Conservation (phyloP, 2,329 filamentous ascomycete genomes). For the Coleophoma eucalyptorum region DNA sequence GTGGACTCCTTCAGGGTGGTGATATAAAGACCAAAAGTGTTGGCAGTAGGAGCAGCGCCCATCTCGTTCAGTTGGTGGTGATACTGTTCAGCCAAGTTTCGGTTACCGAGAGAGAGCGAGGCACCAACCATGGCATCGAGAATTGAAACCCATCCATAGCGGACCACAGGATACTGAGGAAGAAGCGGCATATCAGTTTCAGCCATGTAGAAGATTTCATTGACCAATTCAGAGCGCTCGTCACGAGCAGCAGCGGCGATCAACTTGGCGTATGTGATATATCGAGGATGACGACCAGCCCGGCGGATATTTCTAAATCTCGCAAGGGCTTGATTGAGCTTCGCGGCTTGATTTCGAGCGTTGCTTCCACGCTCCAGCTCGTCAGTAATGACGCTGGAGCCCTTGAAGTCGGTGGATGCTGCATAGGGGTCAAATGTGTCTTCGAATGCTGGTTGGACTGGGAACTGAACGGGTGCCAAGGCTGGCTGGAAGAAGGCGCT, state of each 20-base stretch:
- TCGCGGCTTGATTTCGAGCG: slow-evolving; percentile 56
- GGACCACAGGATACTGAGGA: slow-evolving; percentile 79
- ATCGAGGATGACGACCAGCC: slow-evolving; percentile 84
- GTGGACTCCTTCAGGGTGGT: slow-evolving; percentile 97
- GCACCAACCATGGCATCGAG: slow-evolving; percentile 95
- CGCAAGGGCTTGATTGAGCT: slow-evolving; percentile 74
- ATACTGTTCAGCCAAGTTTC: slow-evolving; percentile 76
- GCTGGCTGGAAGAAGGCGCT: slow-evolving; percentile 43
- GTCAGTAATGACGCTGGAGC: slow-evolving; percentile 85
- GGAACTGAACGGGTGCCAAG: slow-evolving; percentile 46
- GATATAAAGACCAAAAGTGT: slow-evolving; percentile 98
- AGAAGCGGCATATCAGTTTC: slow-evolving; percentile 83
- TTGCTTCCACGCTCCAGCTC: slow-evolving; percentile 78
- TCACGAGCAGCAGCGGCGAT: slow-evolving; percentile 87
- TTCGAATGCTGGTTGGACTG: slow-evolving; percentile 61
- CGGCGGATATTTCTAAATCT: slow-evolving; percentile 93
- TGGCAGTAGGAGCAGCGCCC: slow-evolving; percentile 87
- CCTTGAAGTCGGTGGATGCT: slow-evolving; percentile 87
- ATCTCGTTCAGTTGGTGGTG: slow-evolving; percentile 90
- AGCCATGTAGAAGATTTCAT: slow-evolving; percentile 87
- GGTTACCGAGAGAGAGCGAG: slow-evolving; percentile 78
- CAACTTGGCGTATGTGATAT: slow-evolving; percentile 95
- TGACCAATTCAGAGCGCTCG: slow-evolving; percentile 74
- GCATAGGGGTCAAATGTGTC: slow-evolving; percentile 91
- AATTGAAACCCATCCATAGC: slow-evolving; percentile 95